Evolutionary conservation across 305 asterid genomes (phyloP).

Genomic region (Solanum aculeatissimum): DNA sequence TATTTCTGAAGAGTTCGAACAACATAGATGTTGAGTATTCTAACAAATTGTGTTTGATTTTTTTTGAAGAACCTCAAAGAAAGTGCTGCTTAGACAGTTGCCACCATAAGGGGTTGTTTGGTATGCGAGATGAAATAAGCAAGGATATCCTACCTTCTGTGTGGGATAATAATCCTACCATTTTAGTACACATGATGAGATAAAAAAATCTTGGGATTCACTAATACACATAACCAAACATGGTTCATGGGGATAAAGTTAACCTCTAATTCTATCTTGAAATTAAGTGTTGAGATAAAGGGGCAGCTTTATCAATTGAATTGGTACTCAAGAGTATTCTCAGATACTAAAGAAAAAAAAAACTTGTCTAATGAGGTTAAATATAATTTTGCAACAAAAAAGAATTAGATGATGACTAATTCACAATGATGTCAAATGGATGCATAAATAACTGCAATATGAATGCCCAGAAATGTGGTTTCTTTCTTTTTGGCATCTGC

Average conservation of each 20-base stretch:
- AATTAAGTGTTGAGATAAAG: background rate
- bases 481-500: background rate
- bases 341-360: background rate
- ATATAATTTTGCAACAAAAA: background rate
- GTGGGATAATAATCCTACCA: background rate
- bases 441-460: background rate
- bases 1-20: too few relatives aligned
- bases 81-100: background rate
- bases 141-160: background rate
- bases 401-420: background rate
- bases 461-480: conserved; percentile 1
- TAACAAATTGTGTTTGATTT: conserved; percentile 1
- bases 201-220: background rate
- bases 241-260: background rate
- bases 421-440: background rate
- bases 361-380: background rate
- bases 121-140: background rate
- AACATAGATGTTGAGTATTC: conserved; percentile 4
- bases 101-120: background rate
- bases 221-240: background rate
- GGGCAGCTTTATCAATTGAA: background rate
- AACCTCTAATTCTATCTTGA: background rate
- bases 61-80: background rate
- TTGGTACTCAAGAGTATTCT: background rate
- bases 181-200: background rate